phyloP scores from a whole-genome alignment of 106 monocot species.

The Apostasia shenzhenica region DNA sequence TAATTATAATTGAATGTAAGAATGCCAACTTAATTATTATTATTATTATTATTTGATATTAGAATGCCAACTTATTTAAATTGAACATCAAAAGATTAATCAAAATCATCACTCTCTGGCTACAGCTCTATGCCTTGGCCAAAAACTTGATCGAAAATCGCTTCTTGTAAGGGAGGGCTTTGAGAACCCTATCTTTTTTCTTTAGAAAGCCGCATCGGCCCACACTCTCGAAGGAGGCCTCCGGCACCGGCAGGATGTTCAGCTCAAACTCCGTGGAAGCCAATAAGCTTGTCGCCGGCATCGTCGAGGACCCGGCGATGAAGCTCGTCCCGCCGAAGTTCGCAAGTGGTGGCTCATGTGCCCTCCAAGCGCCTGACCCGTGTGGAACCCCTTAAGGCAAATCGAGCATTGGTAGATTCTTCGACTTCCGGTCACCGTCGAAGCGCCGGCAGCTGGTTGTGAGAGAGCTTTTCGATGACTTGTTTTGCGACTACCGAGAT shows the following conservation, averaged over 20 bases:
- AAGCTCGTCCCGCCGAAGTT: conserved; percentile 13
- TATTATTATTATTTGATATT: too few relatives aligned
- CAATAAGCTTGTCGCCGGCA: background rate
- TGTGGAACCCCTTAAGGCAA: conserved; percentile 28
- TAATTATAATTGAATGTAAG: too few relatives aligned
- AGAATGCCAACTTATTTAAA: too few relatives aligned
- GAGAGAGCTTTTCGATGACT: conserved; percentile 21
- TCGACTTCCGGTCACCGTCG: background rate
- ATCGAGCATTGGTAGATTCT: conserved; percentile 27
- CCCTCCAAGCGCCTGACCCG: conserved; percentile 56
- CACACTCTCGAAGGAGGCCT: conserved; percentile 1
- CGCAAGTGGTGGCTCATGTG: conserved; percentile 57
- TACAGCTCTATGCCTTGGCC: background rate
- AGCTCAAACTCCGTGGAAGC: conserved; percentile 16
- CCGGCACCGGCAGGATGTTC: conserved; percentile 26
- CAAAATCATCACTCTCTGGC: background rate
- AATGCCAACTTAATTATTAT: too few relatives aligned
- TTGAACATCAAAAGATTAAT: background rate
- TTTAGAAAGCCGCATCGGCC: conserved; percentile 6
- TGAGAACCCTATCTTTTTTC: conserved; percentile 53
- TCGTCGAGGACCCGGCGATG: background rate
- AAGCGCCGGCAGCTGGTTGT: background rate
- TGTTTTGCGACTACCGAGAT: conserved; percentile 36
- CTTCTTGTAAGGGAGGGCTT: conserved; percentile 38
- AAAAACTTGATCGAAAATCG: conserved; percentile 28